Percentiles rank a stretch among this genome's conserved stretches.
phyloP scores from a whole-genome alignment of 257 asterid species.

The Lycium ferocissimum region DNA sequence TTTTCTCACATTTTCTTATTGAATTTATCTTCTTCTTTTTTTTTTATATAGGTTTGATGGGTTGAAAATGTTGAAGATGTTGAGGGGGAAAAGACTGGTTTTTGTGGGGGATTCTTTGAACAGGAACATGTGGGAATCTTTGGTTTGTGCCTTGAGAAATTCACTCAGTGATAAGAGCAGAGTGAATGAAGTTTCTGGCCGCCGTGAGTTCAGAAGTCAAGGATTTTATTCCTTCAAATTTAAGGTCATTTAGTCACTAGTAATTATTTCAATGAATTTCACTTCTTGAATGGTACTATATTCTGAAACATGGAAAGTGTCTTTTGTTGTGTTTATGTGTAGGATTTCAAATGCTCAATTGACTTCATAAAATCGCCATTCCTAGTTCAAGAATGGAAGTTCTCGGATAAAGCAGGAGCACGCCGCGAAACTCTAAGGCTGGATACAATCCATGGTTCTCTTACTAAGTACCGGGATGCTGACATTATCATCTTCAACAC shows the following conservation, averaged over 20 bases:
- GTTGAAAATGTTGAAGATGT: conserved; percentile 56
- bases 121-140: conserved; percentile 77
- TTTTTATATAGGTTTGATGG: conserved; percentile 53
- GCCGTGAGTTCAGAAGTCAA: conserved; percentile 51
- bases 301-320: not conserved
- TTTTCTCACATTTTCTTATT: not conserved
- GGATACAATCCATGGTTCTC: conserved; percentile 55
- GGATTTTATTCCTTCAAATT: conserved; percentile 63
- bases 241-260: conserved; percentile 37
- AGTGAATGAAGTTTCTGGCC: conserved; percentile 52
- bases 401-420: conserved; percentile 47
- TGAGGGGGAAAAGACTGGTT: conserved; percentile 59
- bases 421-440: conserved; percentile 61
- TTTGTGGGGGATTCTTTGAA: conserved; percentile 78
- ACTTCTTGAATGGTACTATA: not conserved
- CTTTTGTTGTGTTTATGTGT: not conserved
- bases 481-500: conserved; percentile 72
- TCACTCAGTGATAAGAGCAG: conserved; percentile 48
- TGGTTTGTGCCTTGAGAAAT: conserved; percentile 57
- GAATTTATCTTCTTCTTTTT: not conserved
- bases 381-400: conserved; percentile 67
- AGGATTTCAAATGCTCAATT: conserved; percentile 64
- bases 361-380: conserved; percentile 66
- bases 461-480: conserved; percentile 50
- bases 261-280: not conserved